These are phyloP conservation scores for Chrysoporthe deuterocubensis DNA, from an alignment of 2,329 filamentous ascomycete genomes.

Conservation along the genomic window DNA sequence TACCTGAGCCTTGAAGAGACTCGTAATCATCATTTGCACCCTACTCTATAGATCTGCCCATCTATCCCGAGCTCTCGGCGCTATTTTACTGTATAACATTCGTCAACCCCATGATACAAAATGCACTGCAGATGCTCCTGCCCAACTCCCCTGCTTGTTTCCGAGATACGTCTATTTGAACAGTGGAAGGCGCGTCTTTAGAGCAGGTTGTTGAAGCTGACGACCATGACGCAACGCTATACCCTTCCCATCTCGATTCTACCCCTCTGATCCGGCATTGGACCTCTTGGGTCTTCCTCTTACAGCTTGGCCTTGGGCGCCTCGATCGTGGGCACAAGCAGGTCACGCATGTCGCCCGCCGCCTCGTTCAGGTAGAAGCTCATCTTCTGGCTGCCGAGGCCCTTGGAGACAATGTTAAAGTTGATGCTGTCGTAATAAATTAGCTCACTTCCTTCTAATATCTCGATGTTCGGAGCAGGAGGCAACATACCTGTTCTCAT, in stretches of 20 bases:
- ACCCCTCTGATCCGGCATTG: neutral
- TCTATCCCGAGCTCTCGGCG: neutral
- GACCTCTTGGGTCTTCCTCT: conserved; percentile 1
- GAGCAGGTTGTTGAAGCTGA: neutral
- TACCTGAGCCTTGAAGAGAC: neutral
- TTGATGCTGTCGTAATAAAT: conserved; percentile 67
- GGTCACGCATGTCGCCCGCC: conserved; percentile 83
- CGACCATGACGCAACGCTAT: neutral
- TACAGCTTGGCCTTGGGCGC: conserved; percentile 85
- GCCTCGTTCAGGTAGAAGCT: conserved; percentile 95
- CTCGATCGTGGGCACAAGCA: conserved; percentile 81
- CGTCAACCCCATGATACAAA: neutral
- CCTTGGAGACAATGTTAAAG: conserved; percentile 97
- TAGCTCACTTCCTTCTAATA: conserved; percentile 12
- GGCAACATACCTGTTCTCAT: conserved; percentile 80
- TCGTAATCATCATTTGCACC: neutral
- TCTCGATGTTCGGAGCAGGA: neutral
- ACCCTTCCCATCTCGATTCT: neutral
- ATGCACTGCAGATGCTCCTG: neutral
- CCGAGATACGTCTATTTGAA: neutral
- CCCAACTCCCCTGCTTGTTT: neutral
- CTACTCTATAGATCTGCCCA: neutral
- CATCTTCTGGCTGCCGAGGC: conserved; percentile 88
- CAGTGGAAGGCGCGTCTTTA: neutral
- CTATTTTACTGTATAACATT: neutral